Conservation (phyloP, 2,329 filamentous ascomycete genomes). For the Sarocladium kiliense region DNA sequence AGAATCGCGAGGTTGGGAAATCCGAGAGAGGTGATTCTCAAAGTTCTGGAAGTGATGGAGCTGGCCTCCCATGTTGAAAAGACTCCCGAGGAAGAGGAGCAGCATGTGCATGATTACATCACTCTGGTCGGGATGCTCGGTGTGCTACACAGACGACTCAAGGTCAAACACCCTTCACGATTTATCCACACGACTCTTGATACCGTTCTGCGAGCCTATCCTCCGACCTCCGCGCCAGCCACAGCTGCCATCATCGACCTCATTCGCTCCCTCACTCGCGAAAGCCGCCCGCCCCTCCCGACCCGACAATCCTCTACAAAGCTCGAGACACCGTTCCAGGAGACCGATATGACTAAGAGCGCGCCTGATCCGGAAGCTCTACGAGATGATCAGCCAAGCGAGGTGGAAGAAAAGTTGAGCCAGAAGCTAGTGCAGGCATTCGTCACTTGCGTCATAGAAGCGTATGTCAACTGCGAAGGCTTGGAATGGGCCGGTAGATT, state of each 20-base stretch:
- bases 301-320: constrained; percentile 53
- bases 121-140: constrained; percentile 66
- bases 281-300: constrained; percentile 59
- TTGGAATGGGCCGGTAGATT: constrained; percentile 60
- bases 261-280: constrained; percentile 62
- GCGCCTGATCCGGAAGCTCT: constrained; percentile 58
- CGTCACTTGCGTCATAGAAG: constrained; percentile 70
- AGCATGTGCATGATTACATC: constrained; percentile 43
- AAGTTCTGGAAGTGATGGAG: constrained; percentile 69
- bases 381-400: constrained; percentile 28
- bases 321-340: constrained; percentile 49
- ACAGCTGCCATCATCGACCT: constrained; percentile 67
- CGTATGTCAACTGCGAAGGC: constrained; percentile 59
- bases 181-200: constrained; percentile 75
- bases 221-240: constrained; percentile 58
- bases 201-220: constrained; percentile 63
- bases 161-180: constrained; percentile 71
- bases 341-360: constrained; percentile 48
- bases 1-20: constrained; percentile 74
- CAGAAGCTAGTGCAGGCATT: constrained; percentile 67
- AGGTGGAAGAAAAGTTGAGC: constrained; percentile 57
- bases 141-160: constrained; percentile 68
- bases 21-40: constrained; percentile 75
- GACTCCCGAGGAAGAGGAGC: constrained; percentile 21
- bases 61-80: constrained; percentile 29